Evolutionary conservation across 805 yeast genomes (phyloP).

Genomic region (Kodamaea jinghongensis): DNA sequence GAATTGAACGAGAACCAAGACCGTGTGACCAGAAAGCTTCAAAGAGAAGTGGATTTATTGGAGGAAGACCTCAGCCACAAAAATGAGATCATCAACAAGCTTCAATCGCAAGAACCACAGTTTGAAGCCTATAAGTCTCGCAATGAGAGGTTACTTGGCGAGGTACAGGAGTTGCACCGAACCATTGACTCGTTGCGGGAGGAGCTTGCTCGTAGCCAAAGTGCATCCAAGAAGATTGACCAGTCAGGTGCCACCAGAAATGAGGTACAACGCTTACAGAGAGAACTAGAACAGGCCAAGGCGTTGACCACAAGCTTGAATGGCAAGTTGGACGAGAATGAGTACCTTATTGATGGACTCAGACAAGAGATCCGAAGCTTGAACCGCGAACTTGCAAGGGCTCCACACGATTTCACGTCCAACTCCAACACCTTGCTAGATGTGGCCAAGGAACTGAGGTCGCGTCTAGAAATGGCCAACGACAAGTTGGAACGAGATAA

Average conservation of each 20-base stretch:
- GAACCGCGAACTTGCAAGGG: slow-evolving; percentile 4
- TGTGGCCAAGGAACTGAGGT: slow-evolving; percentile 7
- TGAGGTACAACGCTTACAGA: slow-evolving; percentile 22
- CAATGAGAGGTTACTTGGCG: slow-evolving; percentile 5
- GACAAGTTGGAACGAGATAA: slow-evolving; percentile 8
- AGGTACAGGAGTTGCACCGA: slow-evolving; percentile 14
- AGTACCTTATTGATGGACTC: slow-evolving; percentile 6
- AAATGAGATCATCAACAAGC: slow-evolving; percentile 9
- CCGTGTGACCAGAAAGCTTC: slow-evolving; percentile 5
- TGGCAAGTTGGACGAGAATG: slow-evolving; percentile 3
- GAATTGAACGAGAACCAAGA: slow-evolving; percentile 4
- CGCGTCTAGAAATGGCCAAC: slow-evolving; percentile 5
- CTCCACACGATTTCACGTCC: background rate
- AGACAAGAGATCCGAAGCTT: slow-evolving; percentile 7
- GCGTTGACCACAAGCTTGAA: slow-evolving; percentile 2
- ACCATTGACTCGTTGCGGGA: slow-evolving; percentile 16
- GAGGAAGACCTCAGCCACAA: slow-evolving; percentile 9
- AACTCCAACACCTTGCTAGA: slow-evolving; percentile 5
- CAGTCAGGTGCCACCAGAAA: slow-evolving; percentile 8
- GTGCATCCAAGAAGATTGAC: background rate
- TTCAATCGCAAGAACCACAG: slow-evolving; percentile 2
- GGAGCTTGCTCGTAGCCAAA: slow-evolving; percentile 16
- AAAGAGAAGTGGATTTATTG: slow-evolving; percentile 10
- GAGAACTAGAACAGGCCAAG: slow-evolving; percentile 23
- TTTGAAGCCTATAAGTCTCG: slow-evolving; percentile 1